phyloP scores from a whole-genome alignment of 2,329 filamentous ascomycete genomes.

The Diplocarpon rosae region DNA sequence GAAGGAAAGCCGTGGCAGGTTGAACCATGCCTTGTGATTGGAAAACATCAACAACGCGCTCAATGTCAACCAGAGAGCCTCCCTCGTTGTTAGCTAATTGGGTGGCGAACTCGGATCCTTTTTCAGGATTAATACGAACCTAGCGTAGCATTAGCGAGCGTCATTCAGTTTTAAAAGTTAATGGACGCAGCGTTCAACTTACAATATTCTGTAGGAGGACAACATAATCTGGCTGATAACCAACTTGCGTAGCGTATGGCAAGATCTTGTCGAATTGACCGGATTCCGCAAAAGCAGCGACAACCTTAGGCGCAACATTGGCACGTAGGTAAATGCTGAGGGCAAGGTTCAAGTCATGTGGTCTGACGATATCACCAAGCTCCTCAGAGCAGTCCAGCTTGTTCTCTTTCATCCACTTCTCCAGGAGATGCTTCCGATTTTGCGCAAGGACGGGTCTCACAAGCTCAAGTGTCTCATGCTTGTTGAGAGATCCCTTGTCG shows the following conservation, averaged over 20 bases:
- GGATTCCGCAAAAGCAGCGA: constrained; percentile 88
- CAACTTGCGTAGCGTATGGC: constrained; percentile 72
- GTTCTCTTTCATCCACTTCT: constrained; percentile 96
- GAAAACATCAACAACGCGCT: constrained; percentile 95
- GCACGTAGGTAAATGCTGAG: constrained; percentile 84
- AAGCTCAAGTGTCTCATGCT: constrained; percentile 87
- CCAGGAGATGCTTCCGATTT: constrained; percentile 87
- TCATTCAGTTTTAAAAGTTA: not conserved
- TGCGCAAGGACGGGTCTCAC: constrained; percentile 87
- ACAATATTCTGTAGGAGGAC: constrained; percentile 77
- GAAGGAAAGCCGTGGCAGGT: constrained; percentile 92
- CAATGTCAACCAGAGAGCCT: constrained; percentile 80
- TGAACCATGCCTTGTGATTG: constrained; percentile 96
- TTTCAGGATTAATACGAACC: constrained; percentile 64
- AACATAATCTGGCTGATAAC: constrained; percentile 93
- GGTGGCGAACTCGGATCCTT: constrained; percentile 90
- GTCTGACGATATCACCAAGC: constrained; percentile 84
- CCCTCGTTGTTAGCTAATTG: constrained; percentile 81
- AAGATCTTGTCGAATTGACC: constrained; percentile 96
- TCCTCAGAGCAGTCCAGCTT: constrained; percentile 96
- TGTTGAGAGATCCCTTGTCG: constrained; percentile 88
- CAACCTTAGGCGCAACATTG: constrained; percentile 84
- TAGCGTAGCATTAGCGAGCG: constrained; percentile 41
- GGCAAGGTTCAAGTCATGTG: constrained; percentile 80
- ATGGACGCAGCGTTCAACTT: not conserved